Conservation (phyloP, 2,329 filamentous ascomycete species). For the Aspergillus sp. region DNA sequence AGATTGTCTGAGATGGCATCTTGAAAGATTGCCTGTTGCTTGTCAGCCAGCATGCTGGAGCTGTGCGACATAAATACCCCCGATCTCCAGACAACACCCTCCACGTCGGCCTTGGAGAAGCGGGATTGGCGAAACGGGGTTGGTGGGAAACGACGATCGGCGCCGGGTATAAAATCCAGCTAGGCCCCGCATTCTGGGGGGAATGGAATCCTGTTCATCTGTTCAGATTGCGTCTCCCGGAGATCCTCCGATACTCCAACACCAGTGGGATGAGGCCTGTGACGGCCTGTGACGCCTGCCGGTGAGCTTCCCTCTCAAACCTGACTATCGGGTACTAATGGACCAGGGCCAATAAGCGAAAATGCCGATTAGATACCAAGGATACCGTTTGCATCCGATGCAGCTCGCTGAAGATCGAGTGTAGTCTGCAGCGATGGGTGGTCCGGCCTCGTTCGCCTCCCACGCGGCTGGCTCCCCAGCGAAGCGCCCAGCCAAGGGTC, state of each 20-base stretch:
- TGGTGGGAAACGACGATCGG: conserved; percentile 1
- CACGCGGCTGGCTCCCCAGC: background rate
- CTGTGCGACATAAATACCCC: background rate
- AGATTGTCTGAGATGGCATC: conserved; percentile 7
- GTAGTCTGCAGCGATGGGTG: background rate
- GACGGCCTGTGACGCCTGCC: conserved; percentile 1
- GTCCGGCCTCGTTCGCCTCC: background rate
- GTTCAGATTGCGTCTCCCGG: background rate
- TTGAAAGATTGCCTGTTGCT: background rate
- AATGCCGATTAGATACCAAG: background rate
- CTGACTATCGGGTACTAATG: background rate
- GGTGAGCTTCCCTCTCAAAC: background rate
- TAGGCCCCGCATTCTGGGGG: background rate
- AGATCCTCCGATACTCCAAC: background rate
- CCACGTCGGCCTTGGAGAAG: background rate
- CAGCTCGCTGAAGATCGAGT: background rate
- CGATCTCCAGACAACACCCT: background rate
- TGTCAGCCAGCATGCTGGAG: background rate
- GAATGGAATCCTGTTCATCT: background rate
- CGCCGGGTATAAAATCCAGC: background rate
- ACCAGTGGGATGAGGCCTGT: background rate
- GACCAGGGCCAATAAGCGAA: background rate
- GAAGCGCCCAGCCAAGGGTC: background rate
- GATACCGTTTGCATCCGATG: background rate
- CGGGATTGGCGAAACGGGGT: background rate